Evolutionary conservation across 768 basidiomycete genomes (phyloP), one percentile per base, ranked within the genome.

Genomic region (Pisolithus albus): DNA sequence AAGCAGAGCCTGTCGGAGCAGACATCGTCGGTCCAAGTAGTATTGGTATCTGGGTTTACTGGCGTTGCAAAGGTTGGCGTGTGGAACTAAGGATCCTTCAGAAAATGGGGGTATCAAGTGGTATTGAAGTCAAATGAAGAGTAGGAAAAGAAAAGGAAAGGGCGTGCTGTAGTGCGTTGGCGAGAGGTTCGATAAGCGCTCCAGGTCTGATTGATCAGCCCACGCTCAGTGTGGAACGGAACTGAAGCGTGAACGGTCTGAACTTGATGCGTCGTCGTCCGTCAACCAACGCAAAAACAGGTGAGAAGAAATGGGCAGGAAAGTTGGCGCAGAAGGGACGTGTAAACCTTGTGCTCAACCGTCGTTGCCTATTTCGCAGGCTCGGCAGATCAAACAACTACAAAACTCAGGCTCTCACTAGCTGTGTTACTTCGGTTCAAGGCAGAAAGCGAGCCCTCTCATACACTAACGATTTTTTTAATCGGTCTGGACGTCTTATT

Each of bases 1-100:
- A 66, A 50, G 74, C 68, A 50, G 81, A 72, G 53, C 77, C 71
- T 36, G 78, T 73, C 59, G 79, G 67, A 54, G 71, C 63, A 54
- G 81, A 79, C 79, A 82, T 74, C 50, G 67, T 15, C 40, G 50
- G 56, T 47, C 55, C 44, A 49, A 52, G 62, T 26, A 23, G 50
- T 51, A 46, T 19, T 44, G 49, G 60, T 49, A 56, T 61, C 59
- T 41, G 52, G 56, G 59, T 48, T 32, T 56, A 50, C 38, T 18
- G 46, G 58, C 53, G 56, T 56, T 52, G 49, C 54, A 57, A 54
- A 44, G 52, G 26, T 45, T 34, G 16, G 34, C 34, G 41, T 21
- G 34, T n/a, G 13, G 30, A 30, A 32, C 41, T 43, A 44, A 23
- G 47, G 59, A 44, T 50, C 51, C 61, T 66, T 56, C 57, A 58